Evolutionary conservation across 2,329 filamentous ascomycete genomes (phyloP).

Genomic region (Aspergillus sergii): DNA sequence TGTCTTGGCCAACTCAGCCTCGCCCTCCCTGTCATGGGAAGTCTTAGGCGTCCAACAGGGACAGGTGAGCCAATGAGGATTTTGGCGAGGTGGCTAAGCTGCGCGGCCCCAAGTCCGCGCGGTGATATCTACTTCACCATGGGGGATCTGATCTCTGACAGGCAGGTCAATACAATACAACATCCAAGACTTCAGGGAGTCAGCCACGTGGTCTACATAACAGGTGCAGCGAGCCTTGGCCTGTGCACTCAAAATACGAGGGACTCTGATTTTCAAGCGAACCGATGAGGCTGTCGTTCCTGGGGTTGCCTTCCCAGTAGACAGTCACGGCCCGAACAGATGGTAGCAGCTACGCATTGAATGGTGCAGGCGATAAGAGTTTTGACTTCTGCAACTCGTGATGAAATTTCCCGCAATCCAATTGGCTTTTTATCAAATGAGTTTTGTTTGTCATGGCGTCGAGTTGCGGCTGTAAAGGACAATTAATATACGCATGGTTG

Average conservation of each 20-base stretch:
- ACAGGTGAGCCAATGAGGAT: not conserved
- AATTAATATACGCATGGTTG: too few species aligned
- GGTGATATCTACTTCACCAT: not conserved
- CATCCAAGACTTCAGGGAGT: not conserved
- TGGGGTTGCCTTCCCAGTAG: not conserved
- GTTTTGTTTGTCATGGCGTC: not conserved
- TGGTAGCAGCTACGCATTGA: not conserved
- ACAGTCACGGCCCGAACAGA: not conserved
- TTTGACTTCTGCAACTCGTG: not conserved
- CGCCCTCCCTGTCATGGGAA: too few species aligned
- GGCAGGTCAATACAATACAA: not conserved
- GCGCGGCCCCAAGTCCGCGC: too few species aligned
- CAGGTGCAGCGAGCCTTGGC: not conserved
- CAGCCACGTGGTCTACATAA: not conserved
- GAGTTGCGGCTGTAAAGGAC: not conserved
- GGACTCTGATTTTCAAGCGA: not conserved
- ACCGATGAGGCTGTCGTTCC: not conserved
- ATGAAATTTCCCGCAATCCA: too few species aligned
- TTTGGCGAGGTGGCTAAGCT: too few species aligned
- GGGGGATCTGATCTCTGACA: not conserved
- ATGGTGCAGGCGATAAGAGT: not conserved
- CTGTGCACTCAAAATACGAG: not conserved
- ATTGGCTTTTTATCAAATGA: not conserved
- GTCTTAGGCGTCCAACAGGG: not conserved
- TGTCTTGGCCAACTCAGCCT: not conserved